These are phyloP conservation scores for Geotrichum aggregatum DNA, from an alignment of 1,139 yeast species.

Conservation along the genomic window DNA sequence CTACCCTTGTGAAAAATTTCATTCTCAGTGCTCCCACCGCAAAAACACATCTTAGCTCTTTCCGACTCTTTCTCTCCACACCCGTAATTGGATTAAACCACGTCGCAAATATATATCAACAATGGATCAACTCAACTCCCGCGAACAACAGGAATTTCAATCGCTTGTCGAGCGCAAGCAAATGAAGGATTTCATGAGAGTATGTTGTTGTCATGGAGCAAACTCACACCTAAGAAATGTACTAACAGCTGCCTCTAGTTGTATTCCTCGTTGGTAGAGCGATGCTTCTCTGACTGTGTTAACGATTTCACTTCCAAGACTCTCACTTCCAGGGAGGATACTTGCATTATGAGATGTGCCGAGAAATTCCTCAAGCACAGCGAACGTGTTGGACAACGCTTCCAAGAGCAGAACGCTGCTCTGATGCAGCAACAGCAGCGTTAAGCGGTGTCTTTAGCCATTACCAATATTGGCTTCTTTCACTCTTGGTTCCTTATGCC, in stretches of 20 bases:
- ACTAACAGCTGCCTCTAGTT: slow-evolving; percentile 35
- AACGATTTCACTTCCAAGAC: slow-evolving; percentile 93
- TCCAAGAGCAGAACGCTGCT: slow-evolving; percentile 76
- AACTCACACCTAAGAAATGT: not conserved
- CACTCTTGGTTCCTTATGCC: not conserved
- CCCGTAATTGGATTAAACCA: not conserved
- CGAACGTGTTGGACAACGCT: slow-evolving; percentile 97
- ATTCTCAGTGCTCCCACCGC: not conserved
- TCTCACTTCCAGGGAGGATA: slow-evolving; percentile 75
- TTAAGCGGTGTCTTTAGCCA: not conserved
- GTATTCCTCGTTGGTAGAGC: slow-evolving; percentile 89
- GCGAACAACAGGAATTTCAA: slow-evolving; percentile 95
- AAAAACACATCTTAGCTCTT: not conserved
- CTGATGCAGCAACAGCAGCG: slow-evolving; percentile 18
- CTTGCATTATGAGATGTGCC: slow-evolving; percentile 86
- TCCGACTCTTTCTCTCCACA: not conserved
- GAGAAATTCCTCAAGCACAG: slow-evolving; percentile 97
- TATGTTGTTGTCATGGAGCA: slow-evolving; percentile 31
- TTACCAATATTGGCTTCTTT: slow-evolving; percentile 30
- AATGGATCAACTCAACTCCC: slow-evolving; percentile 55
- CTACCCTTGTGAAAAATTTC: not conserved
- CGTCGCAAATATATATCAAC: not conserved
- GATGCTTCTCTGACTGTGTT: slow-evolving; percentile 96
- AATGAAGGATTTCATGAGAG: slow-evolving; percentile 97
- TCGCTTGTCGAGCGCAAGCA: slow-evolving; percentile 94